These are phyloP conservation scores for Russula sp. DNA, from an alignment of 768 basidiomycete species.

Conservation along the genomic window DNA sequence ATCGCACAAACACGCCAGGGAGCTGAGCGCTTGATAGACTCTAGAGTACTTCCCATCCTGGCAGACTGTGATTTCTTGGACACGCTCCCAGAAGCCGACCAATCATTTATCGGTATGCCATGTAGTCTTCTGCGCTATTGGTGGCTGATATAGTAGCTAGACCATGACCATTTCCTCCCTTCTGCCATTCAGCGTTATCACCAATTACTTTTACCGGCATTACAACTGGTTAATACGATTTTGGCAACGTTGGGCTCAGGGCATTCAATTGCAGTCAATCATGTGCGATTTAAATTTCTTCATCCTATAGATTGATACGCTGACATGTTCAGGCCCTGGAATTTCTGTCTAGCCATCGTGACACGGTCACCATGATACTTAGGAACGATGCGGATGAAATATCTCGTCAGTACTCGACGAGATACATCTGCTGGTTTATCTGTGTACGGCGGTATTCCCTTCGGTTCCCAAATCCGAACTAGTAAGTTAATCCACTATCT, in stretches of 20 bases:
- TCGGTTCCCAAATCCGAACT: constrained; percentile 74
- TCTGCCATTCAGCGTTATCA: constrained; percentile 87
- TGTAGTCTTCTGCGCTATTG: constrained; percentile 8
- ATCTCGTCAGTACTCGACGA: constrained; percentile 72
- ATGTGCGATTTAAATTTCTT: constrained; percentile 44
- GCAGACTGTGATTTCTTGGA: constrained; percentile 87
- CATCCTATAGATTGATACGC: not conserved
- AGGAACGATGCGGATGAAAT: constrained; percentile 67
- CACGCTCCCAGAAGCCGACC: constrained; percentile 77
- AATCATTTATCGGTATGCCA: constrained; percentile 71
- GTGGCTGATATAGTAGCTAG: constrained; percentile 40
- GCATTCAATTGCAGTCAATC: constrained; percentile 64
- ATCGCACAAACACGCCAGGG: constrained; percentile 81
- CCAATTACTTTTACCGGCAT: constrained; percentile 80
- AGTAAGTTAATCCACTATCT: constrained; percentile 44
- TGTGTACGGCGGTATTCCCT: constrained; percentile 67
- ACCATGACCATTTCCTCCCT: constrained; percentile 83
- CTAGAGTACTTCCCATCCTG: constrained; percentile 67
- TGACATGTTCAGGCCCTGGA: constrained; percentile 56
- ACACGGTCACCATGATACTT: constrained; percentile 78
- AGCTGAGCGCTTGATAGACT: constrained; percentile 80
- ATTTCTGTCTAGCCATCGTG: constrained; percentile 78
- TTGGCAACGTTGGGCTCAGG: constrained; percentile 72
- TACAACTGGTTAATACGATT: constrained; percentile 77
- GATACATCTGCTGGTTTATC: constrained; percentile 69